Evolutionary conservation across 768 basidiomycete genomes (phyloP), one percentile per base, ranked within the genome.

Genomic region (Mycena chlorophos): DNA sequence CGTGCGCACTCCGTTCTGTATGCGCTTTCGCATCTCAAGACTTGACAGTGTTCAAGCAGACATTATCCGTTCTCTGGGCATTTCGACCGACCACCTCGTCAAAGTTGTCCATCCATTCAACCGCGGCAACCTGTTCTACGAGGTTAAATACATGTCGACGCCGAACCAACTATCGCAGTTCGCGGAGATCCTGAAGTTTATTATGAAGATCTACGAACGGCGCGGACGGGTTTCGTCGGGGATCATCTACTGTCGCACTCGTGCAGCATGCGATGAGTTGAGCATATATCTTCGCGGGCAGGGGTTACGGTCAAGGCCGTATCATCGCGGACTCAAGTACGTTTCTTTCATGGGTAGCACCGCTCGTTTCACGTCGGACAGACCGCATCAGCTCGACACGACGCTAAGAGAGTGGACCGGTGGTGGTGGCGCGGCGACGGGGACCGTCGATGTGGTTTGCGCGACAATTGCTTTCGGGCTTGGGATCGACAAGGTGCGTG

Each of bases 391-490:
- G 0, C 75, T 92, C 14, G 83, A 83, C 40, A 77, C 74, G 48
- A 87, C 86, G 10, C 78, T 91, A 75, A 79, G 75, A 53, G 73
- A 77, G 13, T 88, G 81, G 87, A 69, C 73, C 63, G 55, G 66
- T 13, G 84, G 83, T 14, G 81, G 82, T 8, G 63, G 69, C 5
- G 83, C 78, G 12, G 73, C 75, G 20, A 78, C 76, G 19, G 80
- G 77, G 6, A 25, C 45, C 22, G 75, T 87, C 3, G 88, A 91
- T 53, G 78, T 91, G 22, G 88, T 87, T 58, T 56, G 85, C 23
- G 88, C 88, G 10, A 90, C 89, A 0, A 82, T 93, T 48, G 91
- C 91, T 4, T 94, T 93, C 62, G 91, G 91, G 2, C 84, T 92
- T 73, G 91, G 91, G 1, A 92, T 94, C 42, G 90, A 94, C 66